Evolutionary conservation across 176 grass and related monocot genomes (phyloP), one percentile per base, ranked within the genome.

Genomic region (Bonia amplexicaulis): DNA sequence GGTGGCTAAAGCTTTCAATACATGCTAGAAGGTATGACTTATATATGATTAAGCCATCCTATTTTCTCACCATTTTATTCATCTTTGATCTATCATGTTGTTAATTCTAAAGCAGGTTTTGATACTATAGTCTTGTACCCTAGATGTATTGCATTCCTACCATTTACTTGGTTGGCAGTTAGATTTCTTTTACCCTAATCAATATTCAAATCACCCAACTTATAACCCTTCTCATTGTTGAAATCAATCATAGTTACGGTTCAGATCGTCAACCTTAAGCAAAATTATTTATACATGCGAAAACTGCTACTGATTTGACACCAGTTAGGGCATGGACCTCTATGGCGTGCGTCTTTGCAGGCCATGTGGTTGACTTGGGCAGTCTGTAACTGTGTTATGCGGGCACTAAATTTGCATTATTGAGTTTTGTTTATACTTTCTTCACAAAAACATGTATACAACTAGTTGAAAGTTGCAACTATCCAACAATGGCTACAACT

Each of bases 1-100:
- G n/a, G 74, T 83, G 73, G 74, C 62, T 92, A 82, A 80, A 73
- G 62, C 45, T 37, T 60, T 61, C 47, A 86, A 51, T 79, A 78
- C 29, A 46, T 78, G 57, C 69, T 83, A 74, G 22, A 83, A 60
- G 89, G 74, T 87, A 90, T 87, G 69, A 16, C 33, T 64, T 75
- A 53, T 69, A 52, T 76, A 54, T 73, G 16, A 55, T 77, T 78
- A 17, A 14, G 20, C 37, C 13, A 12, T 40, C n/a, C 33, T 76
- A 14, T 35, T 66, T 66, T 48, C 22, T 84, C 22, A 37, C 39
- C n/a, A 20, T 20, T 74, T 67, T 67, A 19, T 54, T 67, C 73
- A 57, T 77, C 40, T 42, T 71, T 59, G 42, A 45, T 71, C 35
- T 45, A 46, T 42, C 37, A 44, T 58, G 37, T 60, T 71, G n/a